These are phyloP conservation scores for Cinchona pubescens DNA, from an alignment of 257 asterid genomes.

Conservation along the genomic window DNA sequence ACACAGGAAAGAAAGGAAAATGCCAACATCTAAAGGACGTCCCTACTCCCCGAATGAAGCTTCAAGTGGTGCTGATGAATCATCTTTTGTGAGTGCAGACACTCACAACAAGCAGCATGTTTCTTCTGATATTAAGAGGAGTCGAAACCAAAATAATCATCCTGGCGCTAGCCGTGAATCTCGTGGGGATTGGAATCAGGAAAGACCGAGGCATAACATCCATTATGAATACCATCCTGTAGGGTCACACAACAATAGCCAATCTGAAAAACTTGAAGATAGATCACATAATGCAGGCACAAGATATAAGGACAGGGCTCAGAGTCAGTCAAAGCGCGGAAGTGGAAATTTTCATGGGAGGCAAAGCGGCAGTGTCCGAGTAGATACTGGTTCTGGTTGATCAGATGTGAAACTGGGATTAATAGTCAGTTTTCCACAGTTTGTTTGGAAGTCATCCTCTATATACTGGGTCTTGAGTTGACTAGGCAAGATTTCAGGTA, in stretches of 20 bases:
- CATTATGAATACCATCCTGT: slow-evolving; percentile 87
- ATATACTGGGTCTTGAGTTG: slow-evolving; percentile 27
- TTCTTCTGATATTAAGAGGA: slow-evolving; percentile 48
- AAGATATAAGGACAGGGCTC: slow-evolving; percentile 66
- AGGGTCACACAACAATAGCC: slow-evolving; percentile 50
- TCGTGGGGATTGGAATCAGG: slow-evolving; percentile 63
- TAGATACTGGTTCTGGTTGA: slow-evolving; percentile 45
- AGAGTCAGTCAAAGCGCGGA: slow-evolving; percentile 51
- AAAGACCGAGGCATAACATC: slow-evolving; percentile 52
- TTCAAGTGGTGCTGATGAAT: slow-evolving; percentile 38
- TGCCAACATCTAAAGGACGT: slow-evolving; percentile 36
- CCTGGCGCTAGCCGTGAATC: slow-evolving; percentile 48
- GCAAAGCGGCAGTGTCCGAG: slow-evolving; percentile 40
- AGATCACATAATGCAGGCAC: slow-evolving; percentile 36
- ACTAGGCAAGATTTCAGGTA: slow-evolving; percentile 37
- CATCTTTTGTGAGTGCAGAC: slow-evolving; percentile 26
- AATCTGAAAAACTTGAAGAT: slow-evolving; percentile 47
- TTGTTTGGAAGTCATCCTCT: slow-evolving; percentile 27
- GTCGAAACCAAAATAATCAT: slow-evolving; percentile 48
- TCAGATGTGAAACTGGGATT: slow-evolving; percentile 25
- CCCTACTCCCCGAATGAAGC: slow-evolving; percentile 56
- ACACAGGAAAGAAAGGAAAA: slow-evolving; percentile 47
- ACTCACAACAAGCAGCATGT: slow-evolving; percentile 39
- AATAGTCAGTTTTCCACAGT: slow-evolving; percentile 24
- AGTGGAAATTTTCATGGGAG: slow-evolving; percentile 53